Evolutionary conservation across 148 eudicot species (phyloP), one percentile per base, ranked within the genome.

Genomic region (Silene latifolia): DNA sequence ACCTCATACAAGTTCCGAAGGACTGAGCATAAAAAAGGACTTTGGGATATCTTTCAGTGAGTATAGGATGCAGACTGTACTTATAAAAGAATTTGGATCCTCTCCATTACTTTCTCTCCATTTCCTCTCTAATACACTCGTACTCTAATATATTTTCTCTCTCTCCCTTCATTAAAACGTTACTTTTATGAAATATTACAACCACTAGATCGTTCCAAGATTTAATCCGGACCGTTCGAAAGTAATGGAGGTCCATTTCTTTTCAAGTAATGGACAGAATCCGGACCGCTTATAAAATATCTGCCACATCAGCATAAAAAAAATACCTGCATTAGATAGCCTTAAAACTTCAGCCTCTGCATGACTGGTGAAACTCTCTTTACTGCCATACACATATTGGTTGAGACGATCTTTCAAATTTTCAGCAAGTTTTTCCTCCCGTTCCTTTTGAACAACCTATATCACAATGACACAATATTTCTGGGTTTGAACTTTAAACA

Each of bases 281-380:
- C n/a, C n/a, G n/a, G n/a, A n/a, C n/a, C n/a, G n/a, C n/a, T n/a
- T n/a, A 4, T 2, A 12, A 27, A 74, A 47, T 27, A 23, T 12
- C n/a, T n/a, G 20, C 8, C 67, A 72, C 20, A 42, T 67, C 57
- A 42, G 13, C 54, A 46, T 18, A 12, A 48, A 15, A 27, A 78
- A 25, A 56, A 62, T 79, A 90, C 99, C 99, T 63, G 99, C 99
- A 84, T 82, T 89, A 51, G 99, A 95, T 71, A 95, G 93, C 82
- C 88, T 90, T 66, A 89, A 74, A 53, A 88, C 94, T 86, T 95
- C 99, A 60, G 94, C 97, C 83, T 90, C 87, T 74, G 99, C 97
- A 56, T 88, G 78, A 80, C 64, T 72, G 59, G 81, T 74, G 71
- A 95, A 95, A 48, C 86, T 89, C 42, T 87, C 93, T 90, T 95